Evolutionary conservation across 2,329 filamentous ascomycete species (phyloP), one percentile per base, ranked within the genome.

Genomic region (Talaromyces sp.): DNA sequence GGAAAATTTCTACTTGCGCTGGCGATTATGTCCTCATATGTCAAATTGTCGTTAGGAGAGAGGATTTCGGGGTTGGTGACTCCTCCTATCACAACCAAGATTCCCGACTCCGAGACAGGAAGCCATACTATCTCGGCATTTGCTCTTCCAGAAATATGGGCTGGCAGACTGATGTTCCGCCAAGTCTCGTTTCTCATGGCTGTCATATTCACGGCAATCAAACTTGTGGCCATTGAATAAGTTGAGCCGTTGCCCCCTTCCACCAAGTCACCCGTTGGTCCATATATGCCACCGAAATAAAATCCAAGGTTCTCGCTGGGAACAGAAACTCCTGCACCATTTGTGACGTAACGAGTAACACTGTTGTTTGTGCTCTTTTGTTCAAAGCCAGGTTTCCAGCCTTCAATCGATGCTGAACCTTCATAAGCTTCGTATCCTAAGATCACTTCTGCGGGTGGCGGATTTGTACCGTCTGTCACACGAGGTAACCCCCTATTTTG

Each of bases 261-360:
- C 50, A 90, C 83, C 0, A 80, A 76, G 0, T 86, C 86, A 70
- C 78, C 82, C 13, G 75, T 74, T 0, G 80, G 74, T 0, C 86
- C 82, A 14, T 79, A 83, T 74, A 89, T 77, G 0, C 90, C 90
- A 0, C 87, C 86, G 68, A 92, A 90, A 69, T 91, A 91, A 80
- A 87, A 92, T 0, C 87, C 88, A 69, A 87, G 83, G 68, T 90
- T 88, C 74, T 92, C 89, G 0, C 88, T 90, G 0, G 89, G 89
- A 0, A 85, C 87, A 50, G 81, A 90, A 11, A 83, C 87, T 0
- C 83, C 84, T 1, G 84, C 89, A 19, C 90, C 89, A 68, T 85
- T 87, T 0, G 88, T 85, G 24, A 91, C 70, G 69, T 89, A 90
- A 58, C 85, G 81, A 22, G 85, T 90, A 5, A 89, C 73, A 7